Conservation (phyloP, 208 protist species). For the Leishmania turanica region DNA sequence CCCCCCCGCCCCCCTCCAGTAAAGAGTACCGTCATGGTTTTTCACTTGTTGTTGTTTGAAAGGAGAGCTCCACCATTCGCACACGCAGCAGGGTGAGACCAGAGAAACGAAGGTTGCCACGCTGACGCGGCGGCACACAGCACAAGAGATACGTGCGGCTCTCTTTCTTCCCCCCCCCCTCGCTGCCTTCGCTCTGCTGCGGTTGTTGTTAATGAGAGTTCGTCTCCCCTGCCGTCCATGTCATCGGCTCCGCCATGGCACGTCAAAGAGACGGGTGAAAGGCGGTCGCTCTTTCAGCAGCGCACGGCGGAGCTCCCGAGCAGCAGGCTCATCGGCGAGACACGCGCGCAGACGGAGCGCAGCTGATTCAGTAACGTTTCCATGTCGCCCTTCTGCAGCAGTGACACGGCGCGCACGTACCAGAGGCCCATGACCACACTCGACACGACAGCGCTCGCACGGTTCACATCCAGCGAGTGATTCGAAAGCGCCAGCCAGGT, state of each 20-base stretch:
- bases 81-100: not conserved
- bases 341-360: slow-evolving; percentile 36
- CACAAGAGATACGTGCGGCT: not conserved
- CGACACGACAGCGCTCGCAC: slow-evolving; percentile 43
- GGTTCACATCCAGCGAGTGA: slow-evolving; percentile 30
- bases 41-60: not conserved
- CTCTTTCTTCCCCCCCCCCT: not conserved
- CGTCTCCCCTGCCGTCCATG: not conserved
- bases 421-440: slow-evolving; percentile 49
- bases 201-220: not conserved
- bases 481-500: slow-evolving; percentile 32
- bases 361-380: slow-evolving; percentile 41
- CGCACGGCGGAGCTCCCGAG: slow-evolving; percentile 22
- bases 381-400: slow-evolving; percentile 55
- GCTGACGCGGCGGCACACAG: not conserved
- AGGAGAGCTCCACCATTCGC: not conserved
- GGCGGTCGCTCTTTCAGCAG: not conserved
- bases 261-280: not conserved
- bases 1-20: too few species aligned
- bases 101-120: not conserved
- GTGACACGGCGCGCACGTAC: slow-evolving; percentile 64
- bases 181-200: too few species aligned
- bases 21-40: not conserved
- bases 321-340: slow-evolving; percentile 51
- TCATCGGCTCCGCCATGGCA: not conserved